Evolutionary conservation across 805 yeast genomes (phyloP), one percentile per base, ranked within the genome.

Genomic region (Saccharomycopsis schoenii): DNA sequence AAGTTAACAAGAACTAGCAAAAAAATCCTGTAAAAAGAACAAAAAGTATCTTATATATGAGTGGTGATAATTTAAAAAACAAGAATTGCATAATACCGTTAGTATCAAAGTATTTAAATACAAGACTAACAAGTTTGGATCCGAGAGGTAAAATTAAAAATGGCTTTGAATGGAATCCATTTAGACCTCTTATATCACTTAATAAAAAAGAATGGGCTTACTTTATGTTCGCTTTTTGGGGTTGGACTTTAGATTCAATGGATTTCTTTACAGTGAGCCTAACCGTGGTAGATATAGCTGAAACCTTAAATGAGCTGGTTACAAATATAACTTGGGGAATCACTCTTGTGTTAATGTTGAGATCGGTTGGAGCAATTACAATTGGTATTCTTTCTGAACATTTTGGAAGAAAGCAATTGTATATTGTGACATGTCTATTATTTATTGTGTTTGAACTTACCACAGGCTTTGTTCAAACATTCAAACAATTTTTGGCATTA

Each of bases 201-300:
- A 43, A 3, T 1, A 19, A 19, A 43, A 43, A 43, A 67, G 24
- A 70, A 42, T 84, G 88, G 88, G 72, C 77, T 55, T 80, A 77
- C 71, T 82, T 83, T 67, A 43, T 72, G 19, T 71, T 80, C 54
- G 88, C 85, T 0, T 81, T 82, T 65, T 67, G 72, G 59, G 83
- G 81, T 21, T 84, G 88, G 88, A 76, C 85, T 2, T 80, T 83
- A 80, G 88, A 83, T 72, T 83, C 88, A 2, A 77, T 83, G 67
- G 88, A 83, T 70, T 84, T 80, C 68, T 84, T 84, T 66, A 74
- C 81, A 11, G 82, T 82, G 14, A 80, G 85, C 8, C 70, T 83
- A 42, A 81, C 82, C 66, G 81, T 79, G 8, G 43, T 78, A 0
- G 70, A 67, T 14, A 73, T 84, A 61, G 85, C 88, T 15, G 58